Evolutionary conservation across 2,329 filamentous ascomycete genomes (phyloP).

Genomic region (Thelonectria blattea): DNA sequence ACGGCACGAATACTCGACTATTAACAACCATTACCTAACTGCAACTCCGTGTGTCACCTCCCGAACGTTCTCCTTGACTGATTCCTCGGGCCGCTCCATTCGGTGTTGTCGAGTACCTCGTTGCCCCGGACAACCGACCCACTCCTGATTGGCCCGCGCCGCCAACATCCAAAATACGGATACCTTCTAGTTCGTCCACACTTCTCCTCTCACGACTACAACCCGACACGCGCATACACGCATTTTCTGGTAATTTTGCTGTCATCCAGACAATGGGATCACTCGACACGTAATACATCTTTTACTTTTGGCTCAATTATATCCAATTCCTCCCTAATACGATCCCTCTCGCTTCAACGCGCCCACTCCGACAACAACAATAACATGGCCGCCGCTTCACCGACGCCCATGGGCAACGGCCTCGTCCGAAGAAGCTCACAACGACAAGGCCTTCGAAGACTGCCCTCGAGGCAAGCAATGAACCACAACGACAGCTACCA

Average conservation of each 20-base stretch:
- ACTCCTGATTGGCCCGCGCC: conserved; percentile 39
- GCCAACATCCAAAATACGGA: conserved; percentile 39
- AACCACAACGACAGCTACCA: conserved; percentile 55
- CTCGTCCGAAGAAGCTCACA: conserved; percentile 60
- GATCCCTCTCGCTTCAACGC: conserved; percentile 26
- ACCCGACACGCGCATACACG: conserved; percentile 45
- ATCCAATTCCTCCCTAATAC: conserved; percentile 27
- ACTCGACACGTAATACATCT: conserved; percentile 50
- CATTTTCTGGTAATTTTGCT: conserved; percentile 43
- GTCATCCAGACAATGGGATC: conserved; percentile 46
- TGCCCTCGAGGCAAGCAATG: conserved; percentile 53
- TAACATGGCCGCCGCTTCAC: conserved; percentile 60
- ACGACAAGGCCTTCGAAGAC: conserved; percentile 60
- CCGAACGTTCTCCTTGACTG: neutral
- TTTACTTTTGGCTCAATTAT: conserved; percentile 33
- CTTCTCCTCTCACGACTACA: conserved; percentile 29
- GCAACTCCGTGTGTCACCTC: neutral
- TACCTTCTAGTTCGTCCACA: conserved; percentile 22
- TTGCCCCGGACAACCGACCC: conserved; percentile 42
- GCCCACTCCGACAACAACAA: conserved; percentile 27
- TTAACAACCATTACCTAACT: neutral
- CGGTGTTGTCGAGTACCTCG: conserved; percentile 16
- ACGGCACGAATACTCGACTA: too few relatives aligned
- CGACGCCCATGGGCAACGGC: conserved; percentile 60
- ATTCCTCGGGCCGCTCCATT: conserved; percentile 5